Evolutionary conservation across 2,329 filamentous ascomycete genomes (phyloP).

Genomic region (Rasamsonia emersonii): DNA sequence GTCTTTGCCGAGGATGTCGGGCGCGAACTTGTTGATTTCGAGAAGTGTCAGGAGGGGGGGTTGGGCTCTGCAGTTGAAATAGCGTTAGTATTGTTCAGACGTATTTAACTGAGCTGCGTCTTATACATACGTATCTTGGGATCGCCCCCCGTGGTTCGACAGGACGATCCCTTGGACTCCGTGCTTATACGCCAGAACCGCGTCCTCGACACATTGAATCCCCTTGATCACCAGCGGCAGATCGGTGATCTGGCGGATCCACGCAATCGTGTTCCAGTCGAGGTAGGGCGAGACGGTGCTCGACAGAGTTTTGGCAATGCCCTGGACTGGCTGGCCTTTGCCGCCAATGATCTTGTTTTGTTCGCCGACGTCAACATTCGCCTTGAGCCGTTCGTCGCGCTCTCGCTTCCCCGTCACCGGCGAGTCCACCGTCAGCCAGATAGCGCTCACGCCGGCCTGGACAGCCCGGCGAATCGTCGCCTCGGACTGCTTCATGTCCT

Average conservation of each 20-base stretch:
- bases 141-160: constrained; percentile 37
- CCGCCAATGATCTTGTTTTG: constrained; percentile 7
- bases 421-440: constrained; percentile 28
- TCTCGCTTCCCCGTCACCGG: constrained; percentile 26
- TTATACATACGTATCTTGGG: constrained; percentile 34
- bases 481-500: constrained; percentile 18
- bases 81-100: background rate
- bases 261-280: constrained; percentile 21
- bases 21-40: constrained; percentile 54
- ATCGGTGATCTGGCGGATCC: constrained; percentile 34
- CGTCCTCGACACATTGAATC: constrained; percentile 43
- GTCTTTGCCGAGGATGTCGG: constrained; percentile 47
- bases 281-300: constrained; percentile 21
- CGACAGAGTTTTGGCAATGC: constrained; percentile 21
- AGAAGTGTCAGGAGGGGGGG: constrained; percentile 51
- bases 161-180: constrained; percentile 39
- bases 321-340: constrained; percentile 11
- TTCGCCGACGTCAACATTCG: constrained; percentile 12
- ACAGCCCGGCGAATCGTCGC: constrained; percentile 18
- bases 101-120: too few species aligned
- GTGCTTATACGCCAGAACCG: constrained; percentile 34
- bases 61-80: constrained; percentile 14
- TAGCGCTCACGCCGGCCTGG: constrained; percentile 18
- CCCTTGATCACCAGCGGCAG: constrained; percentile 32
- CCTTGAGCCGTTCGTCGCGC: constrained; percentile 23